phyloP scores from a whole-genome alignment of 2,329 filamentous ascomycete genomes.

The Beauveria rudraprayagi region DNA sequence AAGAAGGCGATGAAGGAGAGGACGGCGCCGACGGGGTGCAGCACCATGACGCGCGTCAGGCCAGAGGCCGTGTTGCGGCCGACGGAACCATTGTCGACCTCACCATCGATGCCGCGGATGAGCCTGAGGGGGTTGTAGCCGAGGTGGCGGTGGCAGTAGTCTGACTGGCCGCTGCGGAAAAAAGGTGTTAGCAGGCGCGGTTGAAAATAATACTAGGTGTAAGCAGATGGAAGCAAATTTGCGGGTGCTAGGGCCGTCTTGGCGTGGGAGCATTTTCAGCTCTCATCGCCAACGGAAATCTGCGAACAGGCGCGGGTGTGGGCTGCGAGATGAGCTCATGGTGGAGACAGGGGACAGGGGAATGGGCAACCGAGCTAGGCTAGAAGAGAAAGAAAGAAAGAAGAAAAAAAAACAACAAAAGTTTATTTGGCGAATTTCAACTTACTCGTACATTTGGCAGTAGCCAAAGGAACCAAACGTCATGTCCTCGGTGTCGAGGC shows the following conservation, averaged over 20 bases:
- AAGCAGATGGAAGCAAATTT: not conserved
- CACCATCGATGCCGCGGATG: constrained; percentile 29
- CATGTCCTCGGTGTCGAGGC: constrained; percentile 28
- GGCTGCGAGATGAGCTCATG: constrained; percentile 4
- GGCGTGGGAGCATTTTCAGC: not conserved
- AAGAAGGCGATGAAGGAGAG: constrained; percentile 47
- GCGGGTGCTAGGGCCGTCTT: not conserved
- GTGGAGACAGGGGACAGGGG: not conserved
- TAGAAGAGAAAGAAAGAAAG: not conserved
- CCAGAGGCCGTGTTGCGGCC: constrained; percentile 36
- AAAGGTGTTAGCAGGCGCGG: not conserved
- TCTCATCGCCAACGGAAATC: not conserved
- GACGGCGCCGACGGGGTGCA: constrained; percentile 53
- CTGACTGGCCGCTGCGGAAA: constrained; percentile 27
- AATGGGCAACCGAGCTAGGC: not conserved
- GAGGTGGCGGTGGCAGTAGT: constrained; percentile 39
- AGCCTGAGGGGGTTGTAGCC: constrained; percentile 48
- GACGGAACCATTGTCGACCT: constrained; percentile 32
- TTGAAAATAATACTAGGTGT: not conserved
- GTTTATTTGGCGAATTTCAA: not conserved
- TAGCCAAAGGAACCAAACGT: constrained; percentile 55
- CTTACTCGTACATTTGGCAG: constrained; percentile 27
- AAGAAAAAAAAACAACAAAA: not conserved
- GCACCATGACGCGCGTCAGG: constrained; percentile 51
- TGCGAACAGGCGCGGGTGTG: not conserved